Conservation (phyloP, 805 yeast species). For the Ogataea neopini region DNA sequence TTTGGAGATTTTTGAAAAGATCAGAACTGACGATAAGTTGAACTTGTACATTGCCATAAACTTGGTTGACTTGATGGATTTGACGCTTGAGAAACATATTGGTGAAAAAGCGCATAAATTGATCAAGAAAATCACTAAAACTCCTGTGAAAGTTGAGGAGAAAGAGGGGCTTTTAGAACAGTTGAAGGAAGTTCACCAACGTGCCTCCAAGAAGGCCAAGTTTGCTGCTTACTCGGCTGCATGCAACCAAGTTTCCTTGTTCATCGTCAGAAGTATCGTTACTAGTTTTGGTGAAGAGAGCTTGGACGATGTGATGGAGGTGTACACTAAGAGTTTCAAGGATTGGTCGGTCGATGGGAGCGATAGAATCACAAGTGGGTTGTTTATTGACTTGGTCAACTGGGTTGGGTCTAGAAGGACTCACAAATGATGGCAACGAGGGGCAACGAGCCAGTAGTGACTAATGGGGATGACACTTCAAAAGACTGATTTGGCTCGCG, state of each 20-base stretch:
- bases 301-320: constrained; percentile 48
- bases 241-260: constrained; percentile 65
- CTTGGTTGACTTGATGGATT: constrained; percentile 56
- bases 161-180: constrained; percentile 21
- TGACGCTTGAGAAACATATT: constrained; percentile 67
- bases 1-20: constrained; percentile 59
- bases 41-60: constrained; percentile 52
- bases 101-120: constrained; percentile 78
- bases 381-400: constrained; percentile 78
- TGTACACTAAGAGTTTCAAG: constrained; percentile 58
- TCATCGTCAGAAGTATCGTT: constrained; percentile 58
- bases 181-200: constrained; percentile 45
- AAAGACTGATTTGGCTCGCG: too few species aligned
- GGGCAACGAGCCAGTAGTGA: too few species aligned
- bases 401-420: constrained; percentile 63
- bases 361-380: constrained; percentile 50
- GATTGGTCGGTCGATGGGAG: constrained; percentile 56
- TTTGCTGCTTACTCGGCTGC: constrained; percentile 55
- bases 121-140: constrained; percentile 61
- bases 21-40: constrained; percentile 42
- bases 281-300: constrained; percentile 35
- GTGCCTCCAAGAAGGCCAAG: constrained; percentile 43
- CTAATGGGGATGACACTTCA: too few species aligned
- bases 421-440: too few species aligned
- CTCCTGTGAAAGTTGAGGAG: constrained; percentile 29